These are phyloP conservation scores for Debaryomyces robertsiae DNA, from an alignment of 1,139 yeast genomes.

Conservation along the genomic window DNA sequence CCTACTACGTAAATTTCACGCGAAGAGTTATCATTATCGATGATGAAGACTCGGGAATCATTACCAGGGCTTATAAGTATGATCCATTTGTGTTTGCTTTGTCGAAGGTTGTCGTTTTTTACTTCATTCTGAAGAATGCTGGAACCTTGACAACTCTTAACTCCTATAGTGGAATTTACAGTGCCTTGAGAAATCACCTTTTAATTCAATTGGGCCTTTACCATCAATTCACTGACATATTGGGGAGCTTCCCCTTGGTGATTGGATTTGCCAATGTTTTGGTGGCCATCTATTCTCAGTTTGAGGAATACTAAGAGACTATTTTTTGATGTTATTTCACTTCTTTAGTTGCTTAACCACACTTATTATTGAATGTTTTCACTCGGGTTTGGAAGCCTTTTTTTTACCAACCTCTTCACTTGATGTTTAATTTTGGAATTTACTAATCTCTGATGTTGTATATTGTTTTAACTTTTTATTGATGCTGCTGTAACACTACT, in stretches of 20 bases:
- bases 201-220: constrained; percentile 43
- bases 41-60: constrained; percentile 36
- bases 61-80: constrained; percentile 41
- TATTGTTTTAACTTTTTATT: constrained; percentile 8
- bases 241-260: constrained; percentile 53
- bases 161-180: constrained; percentile 32
- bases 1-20: constrained; percentile 58
- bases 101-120: constrained; percentile 49
- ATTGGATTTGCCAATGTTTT: constrained; percentile 51
- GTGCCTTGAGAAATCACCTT: constrained; percentile 39
- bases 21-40: constrained; percentile 45
- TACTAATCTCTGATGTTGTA: constrained; percentile 7
- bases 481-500: constrained; percentile 12
- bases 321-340: constrained; percentile 3
- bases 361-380: constrained; percentile 5
- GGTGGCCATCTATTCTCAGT: constrained; percentile 55
- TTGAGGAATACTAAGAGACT: constrained; percentile 36
- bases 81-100: constrained; percentile 65
- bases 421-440: constrained; percentile 5
- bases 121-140: constrained; percentile 38
- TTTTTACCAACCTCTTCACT: constrained; percentile 3
- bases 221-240: constrained; percentile 33
- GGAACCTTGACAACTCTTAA: constrained; percentile 34
- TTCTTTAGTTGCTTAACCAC: constrained; percentile 5
- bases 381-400: neutral